phyloP scores from a whole-genome alignment of 805 yeast genomes.

The Priceomyces melissophilus region DNA sequence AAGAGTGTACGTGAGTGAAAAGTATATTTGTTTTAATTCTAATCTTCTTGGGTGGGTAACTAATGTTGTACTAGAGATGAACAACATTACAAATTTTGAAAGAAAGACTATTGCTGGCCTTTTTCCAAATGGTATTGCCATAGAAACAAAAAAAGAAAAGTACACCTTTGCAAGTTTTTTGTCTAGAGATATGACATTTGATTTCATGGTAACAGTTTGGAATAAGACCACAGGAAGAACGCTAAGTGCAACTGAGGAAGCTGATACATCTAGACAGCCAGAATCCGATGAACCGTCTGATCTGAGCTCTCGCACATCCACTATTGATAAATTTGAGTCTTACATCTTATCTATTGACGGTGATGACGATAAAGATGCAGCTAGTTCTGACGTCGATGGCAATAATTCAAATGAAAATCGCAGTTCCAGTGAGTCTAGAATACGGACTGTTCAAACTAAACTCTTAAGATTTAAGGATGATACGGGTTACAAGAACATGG shows the following conservation, averaged over 20 bases:
- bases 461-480: constrained; percentile 35
- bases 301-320: constrained; percentile 10
- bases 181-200: constrained; percentile 73
- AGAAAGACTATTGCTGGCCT: constrained; percentile 83
- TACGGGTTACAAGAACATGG: constrained; percentile 47
- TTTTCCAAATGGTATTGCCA: constrained; percentile 82
- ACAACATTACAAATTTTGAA: constrained; percentile 70
- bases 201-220: constrained; percentile 71
- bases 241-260: constrained; percentile 13
- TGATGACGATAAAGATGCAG: constrained; percentile 31
- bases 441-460: constrained; percentile 9
- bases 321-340: constrained; percentile 22
- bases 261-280: constrained; percentile 1
- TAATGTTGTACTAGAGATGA: constrained; percentile 64
- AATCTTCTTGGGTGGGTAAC: constrained; percentile 90
- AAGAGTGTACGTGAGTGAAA: constrained; percentile 73
- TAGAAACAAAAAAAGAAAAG: constrained; percentile 60
- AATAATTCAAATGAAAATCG: constrained; percentile 17
- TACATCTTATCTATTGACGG: constrained; percentile 45
- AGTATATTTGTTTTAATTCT: constrained; percentile 80
- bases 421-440: constrained; percentile 1
- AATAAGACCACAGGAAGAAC: constrained; percentile 36
- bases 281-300: constrained; percentile 11
- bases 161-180: constrained; percentile 86
- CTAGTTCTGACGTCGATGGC: constrained; percentile 16